Base-by-base conservation (phyloP, 164 flowering plant genomes). In the Liriodendron chinense region DNA sequence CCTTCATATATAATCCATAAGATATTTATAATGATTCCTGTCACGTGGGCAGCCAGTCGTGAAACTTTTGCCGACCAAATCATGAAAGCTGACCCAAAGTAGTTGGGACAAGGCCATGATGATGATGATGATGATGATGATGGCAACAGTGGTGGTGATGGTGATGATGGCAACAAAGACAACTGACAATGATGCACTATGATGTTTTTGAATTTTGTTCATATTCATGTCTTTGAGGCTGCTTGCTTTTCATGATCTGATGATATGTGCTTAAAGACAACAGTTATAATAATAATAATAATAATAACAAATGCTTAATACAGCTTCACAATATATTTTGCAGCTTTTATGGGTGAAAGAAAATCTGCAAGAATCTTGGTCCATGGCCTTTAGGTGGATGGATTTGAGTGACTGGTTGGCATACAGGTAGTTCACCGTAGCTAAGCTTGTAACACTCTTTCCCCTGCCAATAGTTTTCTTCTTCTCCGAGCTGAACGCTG, bases 291-390 rank as follows among this genome's bases (percentile, higher is more conserved):
- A 34, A 34, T 34, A 34, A 34, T 34, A 34, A 34, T 2, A 34
- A 34, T n/a, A n/a, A n/a, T n/a, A 7, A 34, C 5, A 34, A 3
- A 34, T 34, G 43, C 3, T 34, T 34, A 34, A 34, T 34, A 34
- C 43, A 34, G 43, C 43, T 34, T 26, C 18, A 67, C 70, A 48
- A 48, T 69, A 23, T 47, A 47, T 53, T 70, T 74, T 84, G 84
- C 91, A 96, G 99, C 97, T 96, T 80, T 82, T 96, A 72, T 96
- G 99, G 99, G 98, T 96, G 63, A 96, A 96, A 84, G 99, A 94
- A 83, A 94, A 94, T 85, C 83, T 96, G 83, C 89, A 78, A 84
- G 98, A 94, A 77, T 89, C 99, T 69, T 96, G 99, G 98, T 90
- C 98, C 72, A 88, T 96, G 97, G 89, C 87, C 57, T 91, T 88